Conservation (phyloP, 2,329 filamentous ascomycete species). For the Clonostachys byssicola region DNA sequence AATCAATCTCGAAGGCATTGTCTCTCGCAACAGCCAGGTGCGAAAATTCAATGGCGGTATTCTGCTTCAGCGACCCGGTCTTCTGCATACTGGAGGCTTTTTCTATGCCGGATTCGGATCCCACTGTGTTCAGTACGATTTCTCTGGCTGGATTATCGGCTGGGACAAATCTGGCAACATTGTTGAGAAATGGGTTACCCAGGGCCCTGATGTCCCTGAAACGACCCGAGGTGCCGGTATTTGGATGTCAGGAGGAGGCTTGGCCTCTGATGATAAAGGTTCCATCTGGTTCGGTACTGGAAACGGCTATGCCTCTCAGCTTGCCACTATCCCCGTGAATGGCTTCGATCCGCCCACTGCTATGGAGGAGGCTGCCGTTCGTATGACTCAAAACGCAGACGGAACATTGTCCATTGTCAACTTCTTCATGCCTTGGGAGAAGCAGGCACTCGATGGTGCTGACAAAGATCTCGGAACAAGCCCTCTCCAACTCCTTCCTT, state of each 20-base stretch:
- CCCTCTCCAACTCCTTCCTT: conserved; percentile 35
- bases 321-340: conserved; percentile 27
- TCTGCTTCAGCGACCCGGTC: conserved; percentile 43
- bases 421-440: conserved; percentile 52
- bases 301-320: conserved; percentile 34
- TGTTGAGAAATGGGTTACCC: conserved; percentile 33
- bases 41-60: conserved; percentile 49
- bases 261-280: conserved; percentile 29
- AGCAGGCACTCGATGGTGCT: conserved; percentile 41
- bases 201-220: conserved; percentile 29
- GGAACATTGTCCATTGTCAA: conserved; percentile 40
- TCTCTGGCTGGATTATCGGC: conserved; percentile 47
- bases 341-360: conserved; percentile 31
- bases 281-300: conserved; percentile 32
- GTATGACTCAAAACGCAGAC: conserved; percentile 31
- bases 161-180: conserved; percentile 34
- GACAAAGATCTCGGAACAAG: conserved; percentile 45
- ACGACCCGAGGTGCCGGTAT: conserved; percentile 35
- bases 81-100: conserved; percentile 37
- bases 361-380: conserved; percentile 38
- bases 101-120: conserved; percentile 51
- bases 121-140: conserved; percentile 52
- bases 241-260: conserved; percentile 33
- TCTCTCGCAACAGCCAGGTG: conserved; percentile 37
- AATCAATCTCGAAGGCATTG: conserved; percentile 37